Conservation (phyloP, 208 protist species). For the Perkinsela sp. region DNA sequence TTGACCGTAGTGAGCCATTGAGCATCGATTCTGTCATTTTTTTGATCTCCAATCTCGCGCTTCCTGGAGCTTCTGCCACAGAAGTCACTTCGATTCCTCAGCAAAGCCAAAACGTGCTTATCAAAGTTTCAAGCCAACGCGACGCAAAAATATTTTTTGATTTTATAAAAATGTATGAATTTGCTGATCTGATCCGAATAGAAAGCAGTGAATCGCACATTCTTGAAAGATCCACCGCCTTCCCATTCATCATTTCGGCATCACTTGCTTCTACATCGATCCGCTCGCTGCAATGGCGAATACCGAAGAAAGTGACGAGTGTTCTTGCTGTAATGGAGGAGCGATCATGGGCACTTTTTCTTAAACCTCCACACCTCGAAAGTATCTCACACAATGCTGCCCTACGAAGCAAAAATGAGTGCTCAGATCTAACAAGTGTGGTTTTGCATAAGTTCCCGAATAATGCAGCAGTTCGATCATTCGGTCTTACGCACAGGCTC, state of each 20-base stretch:
- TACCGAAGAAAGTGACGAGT: neutral
- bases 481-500: neutral
- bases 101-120: neutral
- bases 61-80: neutral
- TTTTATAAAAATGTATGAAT: neutral
- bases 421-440: neutral
- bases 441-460: neutral
- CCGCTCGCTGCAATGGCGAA: neutral
- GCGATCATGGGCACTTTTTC: neutral
- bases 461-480: neutral
- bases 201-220: neutral
- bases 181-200: neutral
- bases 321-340: neutral
- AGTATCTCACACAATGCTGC: neutral
- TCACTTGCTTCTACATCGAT: neutral
- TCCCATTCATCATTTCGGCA: neutral
- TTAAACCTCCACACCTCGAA: neutral
- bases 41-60: neutral
- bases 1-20: neutral
- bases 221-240: neutral
- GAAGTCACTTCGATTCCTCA: neutral
- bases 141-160: neutral
- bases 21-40: neutral
- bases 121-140: neutral
- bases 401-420: neutral